Evolutionary conservation across 345 rosid species (phyloP).

Genomic region (Melaleuca alternifolia): DNA sequence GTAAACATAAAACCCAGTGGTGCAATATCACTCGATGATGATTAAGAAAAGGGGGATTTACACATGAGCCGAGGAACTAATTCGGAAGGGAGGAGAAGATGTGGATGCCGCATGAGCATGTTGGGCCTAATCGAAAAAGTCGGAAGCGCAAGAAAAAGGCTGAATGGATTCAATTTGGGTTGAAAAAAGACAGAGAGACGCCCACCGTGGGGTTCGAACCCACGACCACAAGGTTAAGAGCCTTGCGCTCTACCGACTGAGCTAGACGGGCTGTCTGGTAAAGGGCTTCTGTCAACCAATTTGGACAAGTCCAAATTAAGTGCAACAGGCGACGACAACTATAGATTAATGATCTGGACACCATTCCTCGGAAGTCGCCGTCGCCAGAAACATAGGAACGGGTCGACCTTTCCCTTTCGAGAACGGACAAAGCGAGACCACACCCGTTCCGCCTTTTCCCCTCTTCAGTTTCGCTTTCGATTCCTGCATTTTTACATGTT

Average conservation of each 20-base stretch:
- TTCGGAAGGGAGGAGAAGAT: not conserved
- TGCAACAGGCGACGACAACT: not conserved
- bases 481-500: not conserved
- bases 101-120: not conserved
- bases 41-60: not conserved
- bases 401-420: not conserved
- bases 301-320: accelerated
- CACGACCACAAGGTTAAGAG: slow-evolving; percentile 28
- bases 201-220: slow-evolving; percentile 25
- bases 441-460: not conserved
- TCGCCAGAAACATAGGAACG: not conserved
- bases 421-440: not conserved
- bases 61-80: too few relatives aligned
- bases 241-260: slow-evolving; percentile 17
- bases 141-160: not conserved
- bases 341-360: not conserved
- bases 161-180: not conserved
- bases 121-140: not conserved
- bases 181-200: not conserved
- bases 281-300: accelerated
- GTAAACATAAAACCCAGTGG: not conserved
- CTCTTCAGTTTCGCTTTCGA: not conserved
- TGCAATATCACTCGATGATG: not conserved
- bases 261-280: slow-evolving; percentile 4
- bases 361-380: not conserved